Evolutionary conservation across 2,329 filamentous ascomycete genomes (phyloP).

Genomic region (Ophiostoma novo-ulmi): DNA sequence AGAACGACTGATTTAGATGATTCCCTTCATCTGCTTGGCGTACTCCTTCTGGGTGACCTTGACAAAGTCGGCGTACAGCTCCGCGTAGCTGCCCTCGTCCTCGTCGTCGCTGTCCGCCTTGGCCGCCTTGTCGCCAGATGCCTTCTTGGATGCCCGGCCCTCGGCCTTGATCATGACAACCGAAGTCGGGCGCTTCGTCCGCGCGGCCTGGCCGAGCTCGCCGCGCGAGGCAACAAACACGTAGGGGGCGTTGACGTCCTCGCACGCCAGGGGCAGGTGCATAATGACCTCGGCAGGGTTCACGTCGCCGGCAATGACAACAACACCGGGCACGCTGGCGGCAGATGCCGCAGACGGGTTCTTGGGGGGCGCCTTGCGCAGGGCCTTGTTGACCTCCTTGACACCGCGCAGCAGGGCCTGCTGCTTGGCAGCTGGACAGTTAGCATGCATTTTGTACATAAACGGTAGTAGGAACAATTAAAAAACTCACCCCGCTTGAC

Average conservation of each 20-base stretch:
- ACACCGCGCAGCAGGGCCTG: slow-evolving; percentile 96
- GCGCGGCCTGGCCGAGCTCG: slow-evolving; percentile 87
- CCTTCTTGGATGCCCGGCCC: slow-evolving; percentile 47
- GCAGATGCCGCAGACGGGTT: slow-evolving; percentile 51
- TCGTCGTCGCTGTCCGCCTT: slow-evolving; percentile 35
- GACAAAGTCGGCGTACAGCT: slow-evolving; percentile 59
- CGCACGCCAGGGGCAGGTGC: slow-evolving; percentile 94
- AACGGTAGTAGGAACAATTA: no score
- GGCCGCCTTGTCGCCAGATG: slow-evolving; percentile 42
- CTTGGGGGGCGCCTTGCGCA: slow-evolving; percentile 79
- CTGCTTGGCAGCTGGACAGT: slow-evolving; percentile 72
- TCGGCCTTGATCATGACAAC: slow-evolving; percentile 72
- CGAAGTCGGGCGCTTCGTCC: slow-evolving; percentile 92
- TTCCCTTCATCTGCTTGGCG: slow-evolving; percentile 46
- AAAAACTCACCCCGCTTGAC: slow-evolving; percentile 50
- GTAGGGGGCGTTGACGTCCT: slow-evolving; percentile 96
- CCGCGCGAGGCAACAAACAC: slow-evolving; percentile 89
- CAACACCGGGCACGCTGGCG: slow-evolving; percentile 59
- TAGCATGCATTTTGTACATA: neutral
- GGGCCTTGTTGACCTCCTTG: slow-evolving; percentile 97
- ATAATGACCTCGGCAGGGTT: slow-evolving; percentile 98
- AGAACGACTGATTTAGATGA: slow-evolving; percentile 26
- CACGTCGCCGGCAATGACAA: slow-evolving; percentile 94
- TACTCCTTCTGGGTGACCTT: slow-evolving; percentile 64
- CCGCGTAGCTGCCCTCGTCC: slow-evolving; percentile 55